Conservation (phyloP, 768 basidiomycete species). For the Myochromella boudieri region DNA sequence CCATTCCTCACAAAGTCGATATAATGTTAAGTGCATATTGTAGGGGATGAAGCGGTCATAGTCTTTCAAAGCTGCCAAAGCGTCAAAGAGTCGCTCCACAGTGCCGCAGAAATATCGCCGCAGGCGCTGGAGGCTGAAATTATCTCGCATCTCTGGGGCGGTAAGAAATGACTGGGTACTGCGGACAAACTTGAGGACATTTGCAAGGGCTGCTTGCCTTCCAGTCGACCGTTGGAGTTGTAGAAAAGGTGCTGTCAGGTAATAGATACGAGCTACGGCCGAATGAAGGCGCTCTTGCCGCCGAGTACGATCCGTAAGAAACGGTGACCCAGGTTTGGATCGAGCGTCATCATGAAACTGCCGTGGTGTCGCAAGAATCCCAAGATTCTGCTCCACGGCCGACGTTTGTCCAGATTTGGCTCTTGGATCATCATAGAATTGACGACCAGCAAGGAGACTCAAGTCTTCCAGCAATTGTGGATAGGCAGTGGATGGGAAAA, state of each 20-base stretch:
- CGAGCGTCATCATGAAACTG: constrained; percentile 67
- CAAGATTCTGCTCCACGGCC: constrained; percentile 35
- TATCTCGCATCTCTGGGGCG: constrained; percentile 69
- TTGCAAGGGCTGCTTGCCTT: constrained; percentile 70
- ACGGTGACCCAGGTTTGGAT: constrained; percentile 43
- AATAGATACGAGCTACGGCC: constrained; percentile 86
- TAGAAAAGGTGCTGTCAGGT: constrained; percentile 76
- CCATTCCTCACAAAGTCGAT: constrained; percentile 91
- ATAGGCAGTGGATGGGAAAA: constrained; percentile 76
- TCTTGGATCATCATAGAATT: constrained; percentile 77
- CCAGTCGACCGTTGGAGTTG: constrained; percentile 68
- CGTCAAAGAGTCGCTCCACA: constrained; percentile 84
- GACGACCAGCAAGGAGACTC: constrained; percentile 73
- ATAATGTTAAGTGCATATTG: constrained; percentile 76
- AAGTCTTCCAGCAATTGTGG: constrained; percentile 83
- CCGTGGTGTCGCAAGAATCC: constrained; percentile 42
- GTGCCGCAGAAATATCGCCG: constrained; percentile 91
- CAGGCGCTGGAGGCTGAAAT: constrained; percentile 73
- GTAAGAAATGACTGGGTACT: constrained; percentile 80
- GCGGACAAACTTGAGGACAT: constrained; percentile 84
- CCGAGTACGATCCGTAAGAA: constrained; percentile 55
- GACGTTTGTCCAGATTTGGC: constrained; percentile 39
- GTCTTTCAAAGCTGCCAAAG: constrained; percentile 64
- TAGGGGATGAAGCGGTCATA: constrained; percentile 75
- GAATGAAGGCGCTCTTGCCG: constrained; percentile 81